Evolutionary conservation across 352 stramenopile species (phyloP), one percentile per base, ranked within the genome.

Genomic region (Phytophthora capsici): DNA sequence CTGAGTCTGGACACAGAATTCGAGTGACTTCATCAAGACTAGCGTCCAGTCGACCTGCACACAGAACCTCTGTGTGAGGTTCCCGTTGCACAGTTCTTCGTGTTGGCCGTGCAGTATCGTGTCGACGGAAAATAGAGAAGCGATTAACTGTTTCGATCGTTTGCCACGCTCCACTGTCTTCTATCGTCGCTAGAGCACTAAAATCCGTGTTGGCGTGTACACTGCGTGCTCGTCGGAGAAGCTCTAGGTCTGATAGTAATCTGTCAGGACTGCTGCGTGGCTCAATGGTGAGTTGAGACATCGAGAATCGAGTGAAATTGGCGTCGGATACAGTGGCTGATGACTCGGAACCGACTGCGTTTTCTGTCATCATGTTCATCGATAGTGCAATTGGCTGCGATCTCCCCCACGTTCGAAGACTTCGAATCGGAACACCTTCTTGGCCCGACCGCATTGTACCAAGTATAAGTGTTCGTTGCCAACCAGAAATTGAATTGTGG

Each of bases 21-120:
- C 53, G 41, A 20, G 58, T 55, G 13, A 77, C 25, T 32, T 77
- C 69, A 7, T 70, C 69, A 4, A 69, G 45, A 50, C 57, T 67
- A 9, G 66, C 66, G 6, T 64, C 66, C 5, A 75, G 20, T 2
- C 28, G 26, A 4, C 66, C 66, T 2, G 62, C 37, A 53, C 66
- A 71, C 30, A 75, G 22, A 0, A 70, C 43, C 12, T 74, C 66
- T 13, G 25, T 26, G 49, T 17, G 13, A 51, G 8, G 28, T 9
- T 34, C 28, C 9, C 28, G 28, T 34, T 20, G 5, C 34, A 23
- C 14, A 23, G 8, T 51, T 16, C 5, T 51, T n/a, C 32, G n/a
- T n/a, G 3, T 8, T 23, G 52, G 14, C 28, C n/a, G 19, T 50
- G 17, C 43, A 30, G 17, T 14, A 51, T 30, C 22, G 20, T 22